Evolutionary conservation across 441 rosid species (phyloP).

Genomic region (Populus hybrid): DNA sequence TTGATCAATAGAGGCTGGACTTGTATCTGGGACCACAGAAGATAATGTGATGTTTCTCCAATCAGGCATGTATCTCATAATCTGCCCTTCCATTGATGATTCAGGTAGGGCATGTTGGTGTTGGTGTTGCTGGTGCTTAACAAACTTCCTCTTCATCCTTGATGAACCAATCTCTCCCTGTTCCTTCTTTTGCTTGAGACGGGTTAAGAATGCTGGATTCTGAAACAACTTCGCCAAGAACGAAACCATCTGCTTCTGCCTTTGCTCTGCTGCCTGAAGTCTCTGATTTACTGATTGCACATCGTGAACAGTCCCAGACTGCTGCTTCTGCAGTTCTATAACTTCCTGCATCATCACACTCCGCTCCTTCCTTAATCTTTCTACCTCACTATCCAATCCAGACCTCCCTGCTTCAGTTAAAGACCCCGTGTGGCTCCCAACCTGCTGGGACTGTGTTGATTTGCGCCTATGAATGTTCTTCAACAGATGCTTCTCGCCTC

Average conservation of each 20-base stretch:
- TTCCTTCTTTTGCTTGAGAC: constrained; percentile 50
- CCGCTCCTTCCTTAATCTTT: constrained; percentile 64
- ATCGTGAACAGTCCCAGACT: constrained; percentile 46
- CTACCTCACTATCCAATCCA: constrained; percentile 57
- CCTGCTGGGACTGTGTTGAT: constrained; percentile 52
- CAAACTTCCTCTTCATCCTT: constrained; percentile 56
- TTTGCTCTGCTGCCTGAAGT: constrained; percentile 67
- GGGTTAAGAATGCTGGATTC: constrained; percentile 59
- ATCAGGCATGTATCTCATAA: constrained; percentile 48
- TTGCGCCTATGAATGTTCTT: constrained; percentile 85
- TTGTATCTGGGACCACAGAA: constrained; percentile 21
- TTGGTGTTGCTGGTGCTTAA: constrained; percentile 44
- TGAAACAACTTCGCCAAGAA: constrained; percentile 75
- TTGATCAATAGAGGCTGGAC: constrained; percentile 27
- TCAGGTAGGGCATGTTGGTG: constrained; percentile 37
- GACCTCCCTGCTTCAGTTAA: constrained; percentile 36
- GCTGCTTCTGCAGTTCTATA: constrained; percentile 72
- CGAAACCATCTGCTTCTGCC: constrained; percentile 78
- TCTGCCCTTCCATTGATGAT: constrained; percentile 38
- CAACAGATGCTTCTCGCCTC: constrained; percentile 73
- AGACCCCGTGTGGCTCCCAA: constrained; percentile 45
- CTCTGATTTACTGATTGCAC: constrained; percentile 54
- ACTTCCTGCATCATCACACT: constrained; percentile 67
- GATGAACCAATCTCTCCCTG: constrained; percentile 40
- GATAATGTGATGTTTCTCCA: constrained; percentile 22